These are phyloP conservation scores for Hordeum vulgare DNA, from an alignment of 176 grass and related monocot species.

Conservation along the genomic window DNA sequence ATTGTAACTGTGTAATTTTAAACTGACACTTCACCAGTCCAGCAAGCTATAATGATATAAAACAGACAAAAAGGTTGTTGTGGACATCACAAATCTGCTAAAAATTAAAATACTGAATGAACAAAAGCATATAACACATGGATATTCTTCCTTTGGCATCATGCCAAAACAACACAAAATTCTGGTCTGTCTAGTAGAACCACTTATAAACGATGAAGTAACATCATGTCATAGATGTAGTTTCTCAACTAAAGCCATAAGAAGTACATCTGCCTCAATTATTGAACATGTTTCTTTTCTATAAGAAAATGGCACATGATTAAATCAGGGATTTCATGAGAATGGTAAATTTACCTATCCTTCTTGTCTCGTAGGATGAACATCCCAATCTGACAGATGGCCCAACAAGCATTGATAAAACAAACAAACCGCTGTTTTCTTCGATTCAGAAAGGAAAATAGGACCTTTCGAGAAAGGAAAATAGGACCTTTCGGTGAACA, in stretches of 20 bases:
- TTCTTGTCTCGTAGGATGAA: constrained; percentile 11
- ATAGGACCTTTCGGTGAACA: not conserved
- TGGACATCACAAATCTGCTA: not conserved
- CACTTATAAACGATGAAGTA: not conserved
- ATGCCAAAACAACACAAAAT: not conserved
- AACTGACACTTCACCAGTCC: not conserved
- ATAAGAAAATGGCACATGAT: constrained; percentile 3
- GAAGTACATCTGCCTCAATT: constrained; percentile 21
- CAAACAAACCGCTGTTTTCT: constrained; percentile 10
- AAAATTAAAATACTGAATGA: not conserved
- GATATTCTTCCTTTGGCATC: not conserved
- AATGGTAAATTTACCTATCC: constrained; percentile 16
- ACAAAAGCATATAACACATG: not conserved
- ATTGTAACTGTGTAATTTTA: not conserved
- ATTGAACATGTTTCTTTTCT: constrained; percentile 20
- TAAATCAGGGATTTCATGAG: not conserved
- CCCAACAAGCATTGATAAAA: constrained; percentile 5
- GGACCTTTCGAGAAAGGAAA: constrained; percentile 11
- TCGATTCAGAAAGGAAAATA: constrained; percentile 29
- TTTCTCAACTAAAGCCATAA: not conserved
- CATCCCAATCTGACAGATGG: constrained; percentile 5
- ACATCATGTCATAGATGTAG: not conserved
- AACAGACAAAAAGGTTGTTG: not conserved
- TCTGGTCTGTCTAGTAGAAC: not conserved
- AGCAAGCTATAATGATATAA: not conserved